Evolutionary conservation across 73 alveolate genomes (phyloP).

Genomic region (Tetrahymena thermophila): DNA sequence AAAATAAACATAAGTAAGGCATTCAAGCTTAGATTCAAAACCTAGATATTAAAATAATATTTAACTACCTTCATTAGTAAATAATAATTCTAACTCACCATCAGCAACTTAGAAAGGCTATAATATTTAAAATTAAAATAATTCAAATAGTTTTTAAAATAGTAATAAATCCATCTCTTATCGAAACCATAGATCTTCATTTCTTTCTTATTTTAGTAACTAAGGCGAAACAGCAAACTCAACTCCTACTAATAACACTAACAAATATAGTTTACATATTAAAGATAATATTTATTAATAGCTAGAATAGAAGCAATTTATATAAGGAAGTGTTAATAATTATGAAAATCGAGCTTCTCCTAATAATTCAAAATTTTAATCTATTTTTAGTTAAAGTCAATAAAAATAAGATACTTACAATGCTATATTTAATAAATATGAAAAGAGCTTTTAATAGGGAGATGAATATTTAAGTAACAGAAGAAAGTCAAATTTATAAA

Average conservation of each 20-base stretch:
- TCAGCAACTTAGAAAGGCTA: background rate
- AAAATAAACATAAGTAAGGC: background rate
- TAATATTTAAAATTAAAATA: too few species aligned
- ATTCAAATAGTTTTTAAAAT: too few species aligned
- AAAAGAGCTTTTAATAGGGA: background rate
- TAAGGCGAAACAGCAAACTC: background rate
- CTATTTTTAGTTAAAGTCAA: background rate
- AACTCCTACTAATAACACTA: background rate
- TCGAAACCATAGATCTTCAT: background rate
- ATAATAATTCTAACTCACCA: background rate
- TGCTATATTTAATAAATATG: background rate
- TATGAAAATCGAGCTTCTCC: background rate
- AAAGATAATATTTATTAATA: background rate
- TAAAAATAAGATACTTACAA: background rate
- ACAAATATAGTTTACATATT: too few species aligned
- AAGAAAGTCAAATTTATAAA: background rate
- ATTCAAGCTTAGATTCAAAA: background rate
- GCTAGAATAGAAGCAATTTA: background rate
- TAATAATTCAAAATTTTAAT: too few species aligned
- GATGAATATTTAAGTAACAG: background rate
- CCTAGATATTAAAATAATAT: background rate
- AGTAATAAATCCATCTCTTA: background rate
- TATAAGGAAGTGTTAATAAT: too few species aligned
- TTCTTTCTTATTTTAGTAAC: background rate
- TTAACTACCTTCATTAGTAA: background rate